Conservation (phyloP, 306 rosid genomes). For the Quercus mongolica region DNA sequence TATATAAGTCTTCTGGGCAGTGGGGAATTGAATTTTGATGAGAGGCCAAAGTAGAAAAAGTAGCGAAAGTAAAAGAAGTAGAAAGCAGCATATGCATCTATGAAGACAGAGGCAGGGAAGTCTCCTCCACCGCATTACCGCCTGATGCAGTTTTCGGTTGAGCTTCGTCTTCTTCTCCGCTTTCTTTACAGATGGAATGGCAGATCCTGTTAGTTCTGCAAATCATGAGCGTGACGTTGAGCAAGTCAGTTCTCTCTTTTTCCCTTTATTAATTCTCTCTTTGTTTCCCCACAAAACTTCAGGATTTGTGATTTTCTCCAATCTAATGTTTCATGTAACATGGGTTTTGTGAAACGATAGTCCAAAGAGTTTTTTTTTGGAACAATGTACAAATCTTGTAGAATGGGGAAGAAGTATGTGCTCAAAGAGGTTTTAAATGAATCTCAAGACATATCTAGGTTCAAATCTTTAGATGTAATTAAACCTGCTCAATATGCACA, state of each 20-base stretch:
- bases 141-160: constrained; percentile 60
- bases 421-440: background rate
- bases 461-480: background rate
- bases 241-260: constrained; percentile 56
- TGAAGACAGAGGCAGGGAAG: constrained; percentile 61
- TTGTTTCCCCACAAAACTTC: background rate
- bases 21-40: constrained; percentile 52
- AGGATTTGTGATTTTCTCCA: background rate
- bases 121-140: constrained; percentile 32
- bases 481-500: background rate
- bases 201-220: constrained; percentile 68
- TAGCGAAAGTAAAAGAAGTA: constrained; percentile 33
- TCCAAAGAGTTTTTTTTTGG: too few species aligned
- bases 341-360: background rate
- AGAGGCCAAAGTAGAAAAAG: constrained; percentile 60
- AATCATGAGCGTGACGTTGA: constrained; percentile 67
- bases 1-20: background rate
- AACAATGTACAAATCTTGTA: background rate
- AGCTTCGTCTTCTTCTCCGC: constrained; percentile 47
- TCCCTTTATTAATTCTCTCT: background rate
- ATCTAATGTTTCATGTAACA: background rate
- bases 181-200: constrained; percentile 92
- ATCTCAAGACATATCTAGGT: background rate
- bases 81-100: constrained; percentile 45
- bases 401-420: background rate